Percentiles rank a stretch among this genome's conserved stretches.
Conservation (phyloP, 2,329 filamentous ascomycete species). For the Periconia sp. region DNA sequence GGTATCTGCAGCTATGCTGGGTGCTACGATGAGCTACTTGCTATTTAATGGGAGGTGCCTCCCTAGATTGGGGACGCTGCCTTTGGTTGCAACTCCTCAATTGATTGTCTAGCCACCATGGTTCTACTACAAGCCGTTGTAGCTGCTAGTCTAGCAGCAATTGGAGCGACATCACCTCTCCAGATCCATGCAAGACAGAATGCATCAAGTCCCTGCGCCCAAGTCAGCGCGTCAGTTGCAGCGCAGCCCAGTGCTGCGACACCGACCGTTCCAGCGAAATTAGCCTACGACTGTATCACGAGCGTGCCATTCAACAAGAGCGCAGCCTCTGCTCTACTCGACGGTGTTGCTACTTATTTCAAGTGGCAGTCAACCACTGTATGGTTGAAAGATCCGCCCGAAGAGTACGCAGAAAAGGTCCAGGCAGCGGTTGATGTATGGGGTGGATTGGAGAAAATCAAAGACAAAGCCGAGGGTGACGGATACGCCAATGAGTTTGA, state of each 20-base stretch:
- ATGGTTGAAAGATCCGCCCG: constrained; percentile 53
- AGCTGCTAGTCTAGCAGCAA: constrained; percentile 32
- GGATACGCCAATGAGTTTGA: constrained; percentile 50
- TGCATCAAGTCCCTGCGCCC: constrained; percentile 39
- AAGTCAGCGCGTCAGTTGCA: constrained; percentile 36
- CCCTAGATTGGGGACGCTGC: not conserved
- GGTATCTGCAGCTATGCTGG: not conserved
- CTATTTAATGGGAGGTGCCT: not conserved
- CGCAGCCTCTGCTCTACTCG: constrained; percentile 47
- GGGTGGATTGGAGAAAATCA: constrained; percentile 46
- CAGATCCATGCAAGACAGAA: constrained; percentile 34
- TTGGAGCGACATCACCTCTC: constrained; percentile 33
- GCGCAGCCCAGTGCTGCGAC: constrained; percentile 29
- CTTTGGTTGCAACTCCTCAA: not conserved
- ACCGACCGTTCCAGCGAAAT: constrained; percentile 50
- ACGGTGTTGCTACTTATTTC: constrained; percentile 53
- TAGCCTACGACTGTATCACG: constrained; percentile 55
- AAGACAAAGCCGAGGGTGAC: constrained; percentile 43
- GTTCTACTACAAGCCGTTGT: constrained; percentile 27
- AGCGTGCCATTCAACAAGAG: constrained; percentile 54
- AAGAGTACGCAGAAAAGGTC: constrained; percentile 54
- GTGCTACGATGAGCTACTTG: not conserved
- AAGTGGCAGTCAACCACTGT: constrained; percentile 54
- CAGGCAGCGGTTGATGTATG: constrained; percentile 52
- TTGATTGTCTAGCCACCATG: constrained; percentile 31